Evolutionary conservation across 2,329 filamentous ascomycete genomes (phyloP), one percentile per base, ranked within the genome.

Genomic region (Karstenula rhodostoma): DNA sequence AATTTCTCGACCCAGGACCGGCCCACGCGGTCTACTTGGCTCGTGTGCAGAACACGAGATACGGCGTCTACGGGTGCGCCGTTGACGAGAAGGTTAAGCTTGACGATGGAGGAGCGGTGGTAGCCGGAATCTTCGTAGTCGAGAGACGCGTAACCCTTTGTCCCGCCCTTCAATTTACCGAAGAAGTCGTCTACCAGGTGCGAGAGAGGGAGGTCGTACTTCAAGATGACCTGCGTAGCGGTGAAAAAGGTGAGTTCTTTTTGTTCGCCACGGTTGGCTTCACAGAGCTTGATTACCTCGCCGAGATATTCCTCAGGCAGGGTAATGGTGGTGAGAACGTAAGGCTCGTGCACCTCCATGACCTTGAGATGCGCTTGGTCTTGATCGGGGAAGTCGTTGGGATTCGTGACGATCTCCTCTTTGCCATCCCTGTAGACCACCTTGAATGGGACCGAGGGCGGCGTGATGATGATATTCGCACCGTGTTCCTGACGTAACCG

Each of bases 121-220:
- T 93, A 99, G 0, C 92, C 94, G 0, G 93, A 90, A 70, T 99
- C 95, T 80, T 99, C 95, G 76, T 99, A 99, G 77, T 99, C 95
- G 5, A 99, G 86, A 37, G 91, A 95, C 0, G 95, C 95, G 71
- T 99, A 99, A 12, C 95, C 95, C 77, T 97, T 97, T 56, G 94
- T 97, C 0, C 88, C 86, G 40, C 93, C 92, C 78, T 99, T 99
- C 56, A 99, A 84, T 78, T 96, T 97, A 55, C 95, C 95, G 76
- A 99, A 99, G 74, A 99, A 90, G 78, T 99, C 95, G 69, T 98
- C 95, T 0, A 99, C 95, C 4, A 99, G 84, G 56, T 97, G 92
- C 1, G 93, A 89, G 0, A 97, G 85, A 0, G 95, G 95, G 1
- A 99, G 80, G 55, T 94, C 88, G 76, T 99, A 99, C 71, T 94